Evolutionary conservation across 2,329 filamentous ascomycete species (phyloP).

Genomic region (Fusarium decemcellulare): DNA sequence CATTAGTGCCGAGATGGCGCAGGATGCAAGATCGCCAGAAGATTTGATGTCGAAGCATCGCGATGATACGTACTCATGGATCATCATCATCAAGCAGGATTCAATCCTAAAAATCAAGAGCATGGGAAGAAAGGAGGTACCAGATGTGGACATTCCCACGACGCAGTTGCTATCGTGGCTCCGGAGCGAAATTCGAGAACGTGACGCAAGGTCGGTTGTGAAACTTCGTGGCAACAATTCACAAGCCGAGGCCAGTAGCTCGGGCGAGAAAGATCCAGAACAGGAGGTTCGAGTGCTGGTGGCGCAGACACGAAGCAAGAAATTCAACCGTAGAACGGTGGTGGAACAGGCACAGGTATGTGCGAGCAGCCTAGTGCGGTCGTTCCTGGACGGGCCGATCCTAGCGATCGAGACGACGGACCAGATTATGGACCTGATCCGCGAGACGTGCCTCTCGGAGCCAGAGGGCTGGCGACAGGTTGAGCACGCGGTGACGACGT

Average conservation of each 20-base stretch:
- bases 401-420: constrained; percentile 91
- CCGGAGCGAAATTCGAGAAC: constrained; percentile 84
- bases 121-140: constrained; percentile 80
- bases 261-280: constrained; percentile 59
- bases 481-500: constrained; percentile 82
- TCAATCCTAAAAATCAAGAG: constrained; percentile 84
- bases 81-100: constrained; percentile 88
- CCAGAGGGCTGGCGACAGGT: constrained; percentile 86
- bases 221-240: constrained; percentile 54
- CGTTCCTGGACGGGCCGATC: constrained; percentile 83
- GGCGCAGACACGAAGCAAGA: constrained; percentile 88
- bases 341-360: constrained; percentile 81
- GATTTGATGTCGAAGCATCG: constrained; percentile 83
- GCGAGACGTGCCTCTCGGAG: constrained; percentile 82
- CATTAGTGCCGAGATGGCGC: constrained; percentile 89
- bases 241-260: constrained; percentile 48
- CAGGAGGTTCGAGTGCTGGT: constrained; percentile 89
- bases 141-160: constrained; percentile 81
- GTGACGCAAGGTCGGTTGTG: constrained; percentile 73
- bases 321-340: constrained; percentile 89
- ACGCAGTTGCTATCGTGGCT: constrained; percentile 85
- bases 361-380: constrained; percentile 74
- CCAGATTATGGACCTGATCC: constrained; percentile 82
- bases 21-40: constrained; percentile 83
- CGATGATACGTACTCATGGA: constrained; percentile 86